A percentile compares a stretch with the other conserved stretches of the same genome.
Evolutionary conservation across 2,329 filamentous ascomycete species (phyloP).

Genomic region (Colletotrichum siamense): DNA sequence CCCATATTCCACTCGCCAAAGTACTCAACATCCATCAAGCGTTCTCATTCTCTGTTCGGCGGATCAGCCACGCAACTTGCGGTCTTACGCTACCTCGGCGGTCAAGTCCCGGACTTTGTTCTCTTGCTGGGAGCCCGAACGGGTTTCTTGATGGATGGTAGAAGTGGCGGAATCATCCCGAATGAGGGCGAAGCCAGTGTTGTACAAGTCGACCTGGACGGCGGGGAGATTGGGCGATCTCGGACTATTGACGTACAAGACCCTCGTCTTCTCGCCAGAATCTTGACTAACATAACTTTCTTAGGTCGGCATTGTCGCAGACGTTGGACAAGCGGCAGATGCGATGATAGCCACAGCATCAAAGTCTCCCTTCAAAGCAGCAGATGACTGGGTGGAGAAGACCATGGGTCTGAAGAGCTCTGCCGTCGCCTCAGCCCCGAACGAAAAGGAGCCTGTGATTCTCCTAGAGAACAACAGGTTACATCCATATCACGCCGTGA

Average conservation of each 20-base stretch:
- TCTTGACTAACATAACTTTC: not conserved
- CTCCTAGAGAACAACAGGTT: not conserved
- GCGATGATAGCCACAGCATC: not conserved
- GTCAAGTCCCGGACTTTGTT: constrained; percentile 1
- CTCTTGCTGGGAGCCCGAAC: not conserved
- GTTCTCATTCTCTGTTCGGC: not conserved
- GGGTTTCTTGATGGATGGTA: not conserved
- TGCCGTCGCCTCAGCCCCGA: not conserved
- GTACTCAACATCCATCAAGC: not conserved
- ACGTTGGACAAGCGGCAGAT: not conserved
- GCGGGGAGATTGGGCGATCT: not conserved
- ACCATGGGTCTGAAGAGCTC: not conserved
- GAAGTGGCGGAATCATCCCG: not conserved
- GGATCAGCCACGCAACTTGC: not conserved
- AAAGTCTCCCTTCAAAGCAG: not conserved
- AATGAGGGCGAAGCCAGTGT: not conserved
- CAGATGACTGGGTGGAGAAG: not conserved
- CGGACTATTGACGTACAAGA: not conserved
- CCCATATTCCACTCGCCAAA: constrained; percentile 3
- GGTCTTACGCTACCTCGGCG: not conserved
- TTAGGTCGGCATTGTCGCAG: not conserved
- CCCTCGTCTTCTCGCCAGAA: not conserved
- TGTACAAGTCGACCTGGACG: constrained; percentile 1
- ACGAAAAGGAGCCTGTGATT: not conserved
- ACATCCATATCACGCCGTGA: constrained; percentile 1